Evolutionary conservation across 257 asterid species (phyloP), one percentile per base, ranked within the genome.

Genomic region (Coffea canephora): DNA sequence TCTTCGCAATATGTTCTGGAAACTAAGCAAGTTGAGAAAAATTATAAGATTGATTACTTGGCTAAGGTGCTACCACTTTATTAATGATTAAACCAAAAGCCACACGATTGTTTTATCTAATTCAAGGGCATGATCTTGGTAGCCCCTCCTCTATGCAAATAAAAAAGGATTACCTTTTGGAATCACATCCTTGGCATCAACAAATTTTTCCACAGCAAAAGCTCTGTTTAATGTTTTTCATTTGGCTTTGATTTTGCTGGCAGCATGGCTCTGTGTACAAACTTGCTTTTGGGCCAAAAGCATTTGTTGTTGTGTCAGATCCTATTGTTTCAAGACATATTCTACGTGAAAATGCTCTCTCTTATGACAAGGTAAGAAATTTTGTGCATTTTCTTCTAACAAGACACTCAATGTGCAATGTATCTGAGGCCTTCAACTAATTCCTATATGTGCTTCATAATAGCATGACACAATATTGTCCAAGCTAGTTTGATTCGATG

Each of bases 271-370:
- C 97, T 3, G 96, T 95, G 34, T 95, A 93, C 82, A 92, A 90
- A 86, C 98, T 95, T 87, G 99, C 99, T 84, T 95, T 93, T 82
- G 99, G 98, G 83, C 99, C 99, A 64, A 95, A 95, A 82, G 97
- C 97, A 76, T 95, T 95, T 82, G 87, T 95, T 77, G 98, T 95
- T 70, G 96, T 95, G 79, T 95, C 99, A 15, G 99, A 95, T 86
- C 99, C 98, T 81, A 88, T 92, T 69, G 95, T 95, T 5, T 96
- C 99, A 25, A 88, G 97, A 76, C 88, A 95, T 82, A 90, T 95
- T 81, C 99, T 95, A 77, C 97, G 99, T 31, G 99, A 95, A 87
- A 95, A 95, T 82, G 94, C 97, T 75, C 91, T 93, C 85, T 89
- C 96, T 45, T 95, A 92, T 82, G 97, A 93, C 90, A 95, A 95